phyloP scores from a whole-genome alignment of 257 asterid genomes.

The Plantago ovata region DNA sequence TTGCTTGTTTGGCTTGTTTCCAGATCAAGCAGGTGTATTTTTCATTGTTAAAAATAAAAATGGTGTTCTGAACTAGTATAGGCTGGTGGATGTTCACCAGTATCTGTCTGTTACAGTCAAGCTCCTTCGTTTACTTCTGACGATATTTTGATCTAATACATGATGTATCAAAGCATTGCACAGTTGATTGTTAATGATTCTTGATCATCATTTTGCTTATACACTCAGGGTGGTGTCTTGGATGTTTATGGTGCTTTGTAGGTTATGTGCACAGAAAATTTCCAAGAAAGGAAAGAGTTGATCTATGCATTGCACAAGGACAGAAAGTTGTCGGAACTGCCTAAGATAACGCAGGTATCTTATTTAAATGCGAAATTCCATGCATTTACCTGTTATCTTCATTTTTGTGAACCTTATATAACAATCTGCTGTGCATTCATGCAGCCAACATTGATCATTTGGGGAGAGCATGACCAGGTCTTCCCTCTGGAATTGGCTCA shows the following conservation, averaged over 20 bases:
- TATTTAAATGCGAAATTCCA: background rate
- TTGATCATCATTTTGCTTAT: too few relatives aligned
- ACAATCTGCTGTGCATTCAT: constrained; percentile 7
- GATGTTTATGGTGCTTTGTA: constrained; percentile 20
- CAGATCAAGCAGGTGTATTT: too few relatives aligned
- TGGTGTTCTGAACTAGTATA: too few relatives aligned
- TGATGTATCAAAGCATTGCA: too few relatives aligned
- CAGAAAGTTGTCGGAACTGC: constrained; percentile 62
- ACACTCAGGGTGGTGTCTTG: background rate
- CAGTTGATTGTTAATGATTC: too few relatives aligned
- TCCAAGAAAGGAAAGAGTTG: constrained; percentile 69
- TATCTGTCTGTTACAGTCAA: too few relatives aligned
- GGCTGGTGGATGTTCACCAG: too few relatives aligned
- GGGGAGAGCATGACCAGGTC: constrained; percentile 80
- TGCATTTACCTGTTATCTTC: background rate
- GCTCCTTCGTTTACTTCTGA: too few relatives aligned
- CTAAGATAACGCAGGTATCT: constrained; percentile 66
- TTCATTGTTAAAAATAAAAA: too few relatives aligned
- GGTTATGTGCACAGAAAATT: constrained; percentile 74
- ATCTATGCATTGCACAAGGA: constrained; percentile 56
- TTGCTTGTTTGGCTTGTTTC: too few relatives aligned
- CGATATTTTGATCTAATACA: too few relatives aligned
- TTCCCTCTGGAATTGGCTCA: constrained; percentile 76
- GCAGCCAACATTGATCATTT: constrained; percentile 69
- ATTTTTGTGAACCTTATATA: constrained; percentile 12